Conservation (phyloP, 1,284 basidiomycete species). For the Anthracocystis walkeri region DNA sequence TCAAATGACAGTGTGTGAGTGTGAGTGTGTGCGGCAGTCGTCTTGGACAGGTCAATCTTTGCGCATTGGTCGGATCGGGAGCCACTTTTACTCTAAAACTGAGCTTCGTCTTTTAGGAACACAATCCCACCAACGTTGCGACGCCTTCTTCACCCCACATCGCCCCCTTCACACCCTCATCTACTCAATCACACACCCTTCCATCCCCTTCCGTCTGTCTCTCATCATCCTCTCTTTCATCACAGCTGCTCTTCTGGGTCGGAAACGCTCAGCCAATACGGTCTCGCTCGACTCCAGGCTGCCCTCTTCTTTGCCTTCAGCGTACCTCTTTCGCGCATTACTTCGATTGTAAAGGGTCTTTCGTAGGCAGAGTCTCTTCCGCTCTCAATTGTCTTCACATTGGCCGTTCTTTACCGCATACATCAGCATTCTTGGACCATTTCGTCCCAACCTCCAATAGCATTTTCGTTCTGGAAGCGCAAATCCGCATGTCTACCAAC, state of each 20-base stretch:
- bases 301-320: neutral
- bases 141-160: constrained; percentile 6
- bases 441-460: neutral
- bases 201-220: neutral
- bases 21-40: neutral
- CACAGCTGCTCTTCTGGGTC: neutral
- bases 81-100: neutral
- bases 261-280: neutral
- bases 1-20: too few relatives aligned
- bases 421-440: neutral
- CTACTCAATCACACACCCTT: neutral
- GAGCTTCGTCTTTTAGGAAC: neutral
- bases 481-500: neutral
- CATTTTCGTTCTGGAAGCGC: neutral
- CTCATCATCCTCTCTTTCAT: neutral
- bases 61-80: constrained; percentile 7
- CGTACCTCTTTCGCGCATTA: neutral
- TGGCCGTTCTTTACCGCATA: neutral
- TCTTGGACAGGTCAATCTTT: neutral
- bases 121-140: neutral
- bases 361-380: neutral
- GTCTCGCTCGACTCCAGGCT: neutral
- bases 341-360: neutral
- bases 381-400: neutral
- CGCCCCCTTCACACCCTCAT: neutral